Percentiles rank a stretch among this genome's conserved stretches.
These are phyloP conservation scores for Madurella mycetomatis DNA, from an alignment of 2,329 filamentous ascomycete genomes.

Conservation along the genomic window DNA sequence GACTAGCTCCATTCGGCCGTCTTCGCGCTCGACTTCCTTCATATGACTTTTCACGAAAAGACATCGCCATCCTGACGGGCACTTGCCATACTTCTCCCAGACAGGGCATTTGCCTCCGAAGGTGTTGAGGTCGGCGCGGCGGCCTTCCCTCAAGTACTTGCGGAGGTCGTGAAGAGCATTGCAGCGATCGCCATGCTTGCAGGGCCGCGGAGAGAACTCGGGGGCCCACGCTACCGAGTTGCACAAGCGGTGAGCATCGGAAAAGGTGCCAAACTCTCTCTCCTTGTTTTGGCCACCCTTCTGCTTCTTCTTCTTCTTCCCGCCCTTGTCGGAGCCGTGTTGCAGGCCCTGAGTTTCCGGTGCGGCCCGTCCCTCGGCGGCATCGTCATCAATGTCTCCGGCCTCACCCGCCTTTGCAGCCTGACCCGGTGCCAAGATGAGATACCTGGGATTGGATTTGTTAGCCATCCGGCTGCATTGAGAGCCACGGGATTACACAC, in stretches of 20 bases:
- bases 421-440: slow-evolving; percentile 35
- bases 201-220: slow-evolving; percentile 78
- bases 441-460: slow-evolving; percentile 34
- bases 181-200: slow-evolving; percentile 75
- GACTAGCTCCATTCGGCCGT: slow-evolving; percentile 78
- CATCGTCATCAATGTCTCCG: slow-evolving; percentile 42
- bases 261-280: slow-evolving; percentile 74
- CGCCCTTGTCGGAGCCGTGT: slow-evolving; percentile 29
- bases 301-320: slow-evolving; percentile 46
- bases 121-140: slow-evolving; percentile 71
- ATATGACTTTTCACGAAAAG: slow-evolving; percentile 86
- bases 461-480: slow-evolving; percentile 11
- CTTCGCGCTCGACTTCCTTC: slow-evolving; percentile 68
- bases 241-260: slow-evolving; percentile 74
- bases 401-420: slow-evolving; percentile 22
- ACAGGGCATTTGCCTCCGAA: slow-evolving; percentile 78
- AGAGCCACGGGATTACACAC: slow-evolving; percentile 33
- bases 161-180: slow-evolving; percentile 79
- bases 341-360: slow-evolving; percentile 25
- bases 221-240: slow-evolving; percentile 64
- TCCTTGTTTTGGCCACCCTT: slow-evolving; percentile 75
- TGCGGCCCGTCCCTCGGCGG: slow-evolving; percentile 41
- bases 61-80: slow-evolving; percentile 88
- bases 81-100: slow-evolving; percentile 70
- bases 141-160: slow-evolving; percentile 77